phyloP scores from a whole-genome alignment of 345 rosid species.

The Mallotus nudiflorus region DNA sequence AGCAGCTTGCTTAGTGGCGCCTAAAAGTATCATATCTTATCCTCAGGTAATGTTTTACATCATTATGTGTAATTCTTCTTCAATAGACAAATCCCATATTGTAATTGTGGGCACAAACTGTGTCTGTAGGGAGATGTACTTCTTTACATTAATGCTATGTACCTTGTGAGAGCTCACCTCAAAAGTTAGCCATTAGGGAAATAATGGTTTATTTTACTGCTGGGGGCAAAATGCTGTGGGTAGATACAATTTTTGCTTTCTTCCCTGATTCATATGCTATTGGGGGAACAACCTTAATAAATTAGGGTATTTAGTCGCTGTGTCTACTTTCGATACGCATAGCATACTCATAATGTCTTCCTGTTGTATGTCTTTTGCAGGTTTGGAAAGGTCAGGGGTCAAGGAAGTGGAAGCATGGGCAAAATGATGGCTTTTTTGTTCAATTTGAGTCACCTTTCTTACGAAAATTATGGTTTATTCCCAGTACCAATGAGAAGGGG shows the following conservation, averaged over 20 bases:
- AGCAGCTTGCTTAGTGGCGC: constrained; percentile 83
- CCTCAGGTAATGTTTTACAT: constrained; percentile 64
- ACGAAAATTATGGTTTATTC: constrained; percentile 86
- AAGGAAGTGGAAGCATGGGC: constrained; percentile 96
- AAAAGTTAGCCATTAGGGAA: no score
- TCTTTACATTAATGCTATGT: no score
- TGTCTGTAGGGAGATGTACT: no score
- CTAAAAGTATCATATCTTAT: constrained; percentile 83
- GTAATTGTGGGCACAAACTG: neutral
- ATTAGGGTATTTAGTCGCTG: neutral
- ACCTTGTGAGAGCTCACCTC: no score
- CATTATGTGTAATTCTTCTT: neutral
- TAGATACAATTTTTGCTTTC: no score
- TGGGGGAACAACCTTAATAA: neutral
- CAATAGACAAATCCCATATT: neutral
- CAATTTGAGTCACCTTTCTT: constrained; percentile 74
- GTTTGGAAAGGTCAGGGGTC: constrained; percentile 99
- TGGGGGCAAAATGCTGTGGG: no score
- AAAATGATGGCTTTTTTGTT: constrained; percentile 86
- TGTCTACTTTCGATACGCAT: neutral
- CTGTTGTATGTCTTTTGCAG: constrained; percentile 35
- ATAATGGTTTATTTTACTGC: no score
- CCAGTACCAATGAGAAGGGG: constrained; percentile 81
- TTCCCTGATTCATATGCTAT: no score
- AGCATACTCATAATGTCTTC: neutral